These are phyloP conservation scores for Hymenotorrendiella dingleyae DNA, from an alignment of 2,329 filamentous ascomycete genomes.

Conservation along the genomic window DNA sequence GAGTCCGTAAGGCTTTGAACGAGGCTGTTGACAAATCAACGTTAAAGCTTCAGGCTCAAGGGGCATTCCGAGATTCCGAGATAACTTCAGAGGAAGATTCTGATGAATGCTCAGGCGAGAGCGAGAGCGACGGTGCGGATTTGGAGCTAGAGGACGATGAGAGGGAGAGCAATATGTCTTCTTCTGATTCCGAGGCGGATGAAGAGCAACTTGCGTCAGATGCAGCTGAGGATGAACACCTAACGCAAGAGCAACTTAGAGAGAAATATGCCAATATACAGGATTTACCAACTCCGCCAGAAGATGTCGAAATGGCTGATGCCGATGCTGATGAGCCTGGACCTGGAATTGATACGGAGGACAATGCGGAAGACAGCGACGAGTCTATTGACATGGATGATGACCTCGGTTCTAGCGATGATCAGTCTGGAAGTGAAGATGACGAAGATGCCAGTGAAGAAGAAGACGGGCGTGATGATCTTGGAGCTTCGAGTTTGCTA, in stretches of 20 bases:
- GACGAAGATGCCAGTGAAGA: constrained; percentile 32
- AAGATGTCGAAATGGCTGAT: constrained; percentile 30
- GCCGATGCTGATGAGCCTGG: constrained; percentile 19
- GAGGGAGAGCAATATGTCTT: constrained; percentile 55
- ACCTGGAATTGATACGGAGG: constrained; percentile 8
- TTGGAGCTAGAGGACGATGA: constrained; percentile 37
- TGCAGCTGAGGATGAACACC: constrained; percentile 52
- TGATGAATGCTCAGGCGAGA: constrained; percentile 30
- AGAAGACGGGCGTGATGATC: constrained; percentile 33
- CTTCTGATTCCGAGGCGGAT: constrained; percentile 54
- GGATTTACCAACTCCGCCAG: constrained; percentile 24
- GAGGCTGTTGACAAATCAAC: constrained; percentile 69
- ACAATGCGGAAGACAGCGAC: constrained; percentile 48
- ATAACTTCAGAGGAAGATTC: constrained; percentile 36
- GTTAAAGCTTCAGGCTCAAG: constrained; percentile 59
- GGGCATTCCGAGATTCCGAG: constrained; percentile 47
- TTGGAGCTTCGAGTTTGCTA: constrained; percentile 36
- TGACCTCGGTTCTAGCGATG: constrained; percentile 54
- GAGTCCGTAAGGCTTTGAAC: constrained; percentile 63
- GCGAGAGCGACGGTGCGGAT: constrained; percentile 31
- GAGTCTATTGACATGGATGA: constrained; percentile 66
- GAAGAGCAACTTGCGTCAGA: constrained; percentile 41
- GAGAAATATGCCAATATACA: constrained; percentile 65
- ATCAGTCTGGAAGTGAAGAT: constrained; percentile 37
- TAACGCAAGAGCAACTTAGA: constrained; percentile 63